phyloP scores from a whole-genome alignment of 345 rosid genomes.

The Erodium maritimum region DNA sequence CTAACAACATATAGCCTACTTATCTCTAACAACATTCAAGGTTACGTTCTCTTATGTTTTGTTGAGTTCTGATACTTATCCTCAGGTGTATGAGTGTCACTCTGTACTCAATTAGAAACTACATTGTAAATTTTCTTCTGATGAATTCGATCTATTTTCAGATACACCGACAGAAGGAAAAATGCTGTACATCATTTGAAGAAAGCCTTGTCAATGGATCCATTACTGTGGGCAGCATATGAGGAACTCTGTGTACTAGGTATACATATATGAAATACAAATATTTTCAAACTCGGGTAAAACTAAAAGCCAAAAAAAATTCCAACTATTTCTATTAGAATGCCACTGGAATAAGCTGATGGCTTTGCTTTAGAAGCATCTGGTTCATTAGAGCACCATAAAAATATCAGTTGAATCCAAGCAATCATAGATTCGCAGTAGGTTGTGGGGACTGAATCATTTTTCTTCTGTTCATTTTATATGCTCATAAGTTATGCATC shows the following conservation, averaged over 20 bases:
- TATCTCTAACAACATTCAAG: no score
- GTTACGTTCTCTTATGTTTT: not conserved
- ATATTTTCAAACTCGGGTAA: no score
- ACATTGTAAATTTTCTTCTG: not conserved
- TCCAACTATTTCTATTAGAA: constrained; percentile 2
- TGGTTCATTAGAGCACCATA: no score
- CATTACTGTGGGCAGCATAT: constrained; percentile 88
- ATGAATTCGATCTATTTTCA: constrained; percentile 20
- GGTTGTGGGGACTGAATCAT: no score
- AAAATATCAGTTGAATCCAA: no score
- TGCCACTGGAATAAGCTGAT: not conserved
- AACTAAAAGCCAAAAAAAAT: no score
- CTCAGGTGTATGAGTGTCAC: not conserved
- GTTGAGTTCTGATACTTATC: not conserved
- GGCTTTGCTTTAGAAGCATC: no score
- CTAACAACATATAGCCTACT: no score
- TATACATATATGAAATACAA: constrained; percentile 16
- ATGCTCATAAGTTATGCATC: no score
- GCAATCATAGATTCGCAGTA: no score
- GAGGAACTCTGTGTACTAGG: constrained; percentile 92
- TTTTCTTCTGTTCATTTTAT: no score
- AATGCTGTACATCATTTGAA: constrained; percentile 69
- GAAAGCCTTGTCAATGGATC: constrained; percentile 78
- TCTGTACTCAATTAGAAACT: no score
- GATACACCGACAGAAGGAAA: constrained; percentile 90